A percentile compares a stretch with the other conserved stretches of the same genome.
Evolutionary conservation across 2,329 filamentous ascomycete species (phyloP).

Genomic region (Thermomyces lanuginosus): DNA sequence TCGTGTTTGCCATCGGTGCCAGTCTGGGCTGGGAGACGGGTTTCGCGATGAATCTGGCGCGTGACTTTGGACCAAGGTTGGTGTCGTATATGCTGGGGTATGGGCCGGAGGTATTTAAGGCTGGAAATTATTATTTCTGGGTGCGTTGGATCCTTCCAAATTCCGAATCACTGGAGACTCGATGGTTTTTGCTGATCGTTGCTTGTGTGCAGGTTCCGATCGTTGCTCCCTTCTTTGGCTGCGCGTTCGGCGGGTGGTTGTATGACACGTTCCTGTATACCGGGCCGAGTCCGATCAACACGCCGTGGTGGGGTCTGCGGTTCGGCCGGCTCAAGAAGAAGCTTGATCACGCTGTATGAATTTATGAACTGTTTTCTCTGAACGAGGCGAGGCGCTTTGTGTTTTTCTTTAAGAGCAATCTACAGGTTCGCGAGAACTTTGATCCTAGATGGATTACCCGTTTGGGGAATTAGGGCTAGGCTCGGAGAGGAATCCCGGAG

Average conservation of each 20-base stretch:
- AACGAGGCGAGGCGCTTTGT: too few species aligned
- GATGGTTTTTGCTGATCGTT: neutral
- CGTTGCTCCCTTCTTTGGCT: slow-evolving; percentile 52
- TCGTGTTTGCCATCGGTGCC: slow-evolving; percentile 57
- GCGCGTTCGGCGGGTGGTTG: slow-evolving; percentile 46
- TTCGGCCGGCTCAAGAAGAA: neutral
- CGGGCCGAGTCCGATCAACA: slow-evolving; percentile 54
- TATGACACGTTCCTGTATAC: slow-evolving; percentile 56
- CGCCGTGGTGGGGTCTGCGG: slow-evolving; percentile 45
- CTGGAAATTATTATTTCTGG: slow-evolving; percentile 59
- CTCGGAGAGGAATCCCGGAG: too few species aligned
- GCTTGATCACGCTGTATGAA: slow-evolving; percentile 1
- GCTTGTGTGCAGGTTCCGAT: slow-evolving; percentile 43
- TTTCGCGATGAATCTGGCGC: slow-evolving; percentile 57
- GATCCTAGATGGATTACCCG: too few species aligned
- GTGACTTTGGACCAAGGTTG: slow-evolving; percentile 54
- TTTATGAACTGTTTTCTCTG: neutral
- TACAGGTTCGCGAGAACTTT: too few species aligned
- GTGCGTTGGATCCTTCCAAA: slow-evolving; percentile 20
- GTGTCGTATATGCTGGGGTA: slow-evolving; percentile 54
- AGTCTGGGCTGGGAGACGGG: slow-evolving; percentile 64
- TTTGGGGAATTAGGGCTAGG: too few species aligned
- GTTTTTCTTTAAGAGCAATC: too few species aligned
- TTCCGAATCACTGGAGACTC: neutral
- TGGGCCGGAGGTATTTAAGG: slow-evolving; percentile 48